Evolutionary conservation across 257 asterid genomes (phyloP), one percentile per base, ranked within the genome.

Genomic region (Dorcoceras hygrometricum): DNA sequence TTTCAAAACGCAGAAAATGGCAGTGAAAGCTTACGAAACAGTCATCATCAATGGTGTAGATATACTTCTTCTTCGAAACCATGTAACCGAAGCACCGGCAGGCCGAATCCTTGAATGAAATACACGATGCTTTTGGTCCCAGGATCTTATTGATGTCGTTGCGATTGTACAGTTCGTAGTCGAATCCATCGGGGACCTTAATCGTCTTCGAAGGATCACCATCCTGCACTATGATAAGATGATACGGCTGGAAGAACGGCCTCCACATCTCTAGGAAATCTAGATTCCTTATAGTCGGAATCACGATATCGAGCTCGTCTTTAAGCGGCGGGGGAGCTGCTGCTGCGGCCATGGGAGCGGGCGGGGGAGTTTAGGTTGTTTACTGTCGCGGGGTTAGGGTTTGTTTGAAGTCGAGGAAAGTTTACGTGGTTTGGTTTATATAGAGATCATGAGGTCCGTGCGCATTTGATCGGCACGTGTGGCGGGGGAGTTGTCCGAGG

Each of bases 241-340:
- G 95, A 69, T 87, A 85, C 0, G 83, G 81, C 77, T 87, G 75
- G 67, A 87, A 85, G 62, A 85, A 85, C 0, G 91, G 95, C 71
- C 89, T 81, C 95, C 95, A 87, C 86, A 83, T 83, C 62, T 87
- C 91, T 66, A 87, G 57, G 85, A 87, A 85, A 70, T 87, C 95
- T 3, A 87, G 91, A 75, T 83, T 87, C 23, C 95, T 74, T 55
- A 87, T 87, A 0, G 95, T 87, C 57, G 95, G 95, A 22, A 87
- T 83, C 59, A 87, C 91, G 67, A 87, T 87, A 48, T 87, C 95
- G 0, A 87, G 80, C 71, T 87, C 95, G 63, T 87, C 89, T 75
- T 83, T 84, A 66, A 86, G 60, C 55, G 84, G 54, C 0, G 95
- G 84, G 0, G 83, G 67, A 18, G 81, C 66, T 51, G 88, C 60